Evolutionary conservation across 345 rosid species (phyloP).

Genomic region (Aurinia saxatilis): DNA sequence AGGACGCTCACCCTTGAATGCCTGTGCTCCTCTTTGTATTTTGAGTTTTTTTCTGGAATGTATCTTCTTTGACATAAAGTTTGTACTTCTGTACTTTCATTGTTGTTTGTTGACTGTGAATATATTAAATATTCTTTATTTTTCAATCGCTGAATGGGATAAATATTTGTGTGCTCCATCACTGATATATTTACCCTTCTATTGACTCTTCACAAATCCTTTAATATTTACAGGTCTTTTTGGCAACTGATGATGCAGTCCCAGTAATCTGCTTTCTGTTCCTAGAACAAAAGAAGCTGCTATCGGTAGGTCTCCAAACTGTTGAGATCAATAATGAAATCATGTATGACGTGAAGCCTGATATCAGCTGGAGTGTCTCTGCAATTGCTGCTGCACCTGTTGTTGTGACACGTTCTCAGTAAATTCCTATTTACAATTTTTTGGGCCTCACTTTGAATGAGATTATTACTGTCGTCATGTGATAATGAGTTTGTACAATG

Average conservation of each 20-base stretch:
- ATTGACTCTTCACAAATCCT: constrained; percentile 8
- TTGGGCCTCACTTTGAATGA: neutral
- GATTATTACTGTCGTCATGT: neutral
- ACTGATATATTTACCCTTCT: constrained; percentile 7
- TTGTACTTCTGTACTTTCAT: neutral
- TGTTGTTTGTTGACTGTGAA: neutral
- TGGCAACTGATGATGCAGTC: constrained; percentile 75
- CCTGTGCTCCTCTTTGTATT: constrained; percentile 4
- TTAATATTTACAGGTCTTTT: constrained; percentile 57
- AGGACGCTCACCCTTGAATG: neutral
- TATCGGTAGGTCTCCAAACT: constrained; percentile 76
- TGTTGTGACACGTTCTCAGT: constrained; percentile 79
- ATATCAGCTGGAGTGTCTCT: constrained; percentile 84
- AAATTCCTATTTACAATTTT: constrained; percentile 13
- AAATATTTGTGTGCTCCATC: neutral
- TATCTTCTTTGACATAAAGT: neutral
- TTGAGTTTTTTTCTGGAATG: neutral
- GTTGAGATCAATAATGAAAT: constrained; percentile 71
- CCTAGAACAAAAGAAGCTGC: constrained; percentile 77
- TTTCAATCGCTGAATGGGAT: neutral
- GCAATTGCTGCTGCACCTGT: constrained; percentile 90
- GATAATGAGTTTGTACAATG: constrained; percentile 6
- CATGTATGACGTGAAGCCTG: constrained; percentile 69
- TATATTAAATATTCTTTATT: too few species aligned
- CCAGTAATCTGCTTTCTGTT: constrained; percentile 81